phyloP scores from a whole-genome alignment of 73 alveolate genomes.

The Paramecium pentaurelia region DNA sequence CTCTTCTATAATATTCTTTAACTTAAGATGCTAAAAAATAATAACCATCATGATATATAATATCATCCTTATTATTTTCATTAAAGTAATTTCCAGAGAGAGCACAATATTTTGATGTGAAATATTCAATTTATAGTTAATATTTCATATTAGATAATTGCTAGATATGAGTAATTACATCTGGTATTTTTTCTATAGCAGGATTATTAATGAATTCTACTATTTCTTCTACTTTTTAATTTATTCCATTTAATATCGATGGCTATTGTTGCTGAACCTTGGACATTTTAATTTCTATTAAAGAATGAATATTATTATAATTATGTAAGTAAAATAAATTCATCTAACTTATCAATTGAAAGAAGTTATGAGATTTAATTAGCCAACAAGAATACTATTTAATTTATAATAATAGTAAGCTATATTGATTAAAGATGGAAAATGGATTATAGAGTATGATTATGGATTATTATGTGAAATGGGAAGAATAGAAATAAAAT shows the following conservation, averaged over 20 bases:
- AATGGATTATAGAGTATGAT: not conserved
- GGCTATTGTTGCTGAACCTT: not conserved
- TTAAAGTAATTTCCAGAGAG: not conserved
- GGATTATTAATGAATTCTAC: not conserved
- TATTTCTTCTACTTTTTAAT: not conserved
- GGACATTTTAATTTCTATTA: not conserved
- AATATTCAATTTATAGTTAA: not conserved
- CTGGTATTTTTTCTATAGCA: not conserved
- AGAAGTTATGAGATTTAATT: not conserved
- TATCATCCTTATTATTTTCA: not conserved
- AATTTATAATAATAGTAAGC: not conserved
- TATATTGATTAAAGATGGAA: not conserved
- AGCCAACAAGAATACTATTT: not conserved
- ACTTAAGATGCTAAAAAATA: not conserved
- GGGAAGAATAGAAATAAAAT: not conserved
- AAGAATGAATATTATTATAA: not conserved
- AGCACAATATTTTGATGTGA: not conserved
- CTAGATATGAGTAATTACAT: not conserved
- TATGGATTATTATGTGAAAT: not conserved
- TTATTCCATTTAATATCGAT: not conserved
- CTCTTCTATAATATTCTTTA: not conserved
- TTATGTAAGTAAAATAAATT: not conserved
- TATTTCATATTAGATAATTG: not conserved
- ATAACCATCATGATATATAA: not conserved
- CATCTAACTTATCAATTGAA: not conserved